Base-by-base conservation (phyloP, 73 alveolate genomes). In the Paramecium tetraurelia region DNA sequence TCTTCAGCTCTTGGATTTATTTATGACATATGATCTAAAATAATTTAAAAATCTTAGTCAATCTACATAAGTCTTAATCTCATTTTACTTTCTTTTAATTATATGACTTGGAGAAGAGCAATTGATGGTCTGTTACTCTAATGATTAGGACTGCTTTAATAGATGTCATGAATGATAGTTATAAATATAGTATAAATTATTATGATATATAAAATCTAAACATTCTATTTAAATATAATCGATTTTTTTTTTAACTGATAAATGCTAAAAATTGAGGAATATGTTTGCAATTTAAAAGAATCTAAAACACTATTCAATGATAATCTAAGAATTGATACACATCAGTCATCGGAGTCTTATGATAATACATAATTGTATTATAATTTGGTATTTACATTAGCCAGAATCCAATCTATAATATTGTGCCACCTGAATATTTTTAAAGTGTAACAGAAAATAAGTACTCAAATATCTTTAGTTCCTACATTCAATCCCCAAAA, bases 1-100 rank as follows among this genome's bases (percentile, higher is more conserved):
- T 80, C 90, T 80, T 80, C 90, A 22, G 90, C 63, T 80, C 48
- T 80, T 43, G 77, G 76, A 24, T 44, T 44, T 80, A 48, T 44
- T 14, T 33, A 44, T 21, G 27, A 33, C 18, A 80, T 46, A 44
- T 80, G 75, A 7, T 48, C 57, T 43, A 44, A 46, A 40, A 80
- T 63, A 3, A 72, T 72, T 18, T 72, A 24, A 20, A 4, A 35
- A 72, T 72, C 86, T 36, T 72, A 12, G n/a, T 72, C 86, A 8
- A 72, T 72, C 86, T 72, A 36, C 2, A 20, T 14, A 18, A 5
- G 18, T 53, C 18, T 9, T 12, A 22, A 72, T 16, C 35, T 21
- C 0, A 14, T 4, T 2, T 14, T 35, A 72, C 86, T 36, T 72
- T 40, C 31, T 72, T 72, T 72, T 72, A 35, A 12, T 35, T 16